These are phyloP conservation scores for Chytriomyces sp. DNA, from an alignment of 192 early-diverging fungal species.

Conservation along the genomic window DNA sequence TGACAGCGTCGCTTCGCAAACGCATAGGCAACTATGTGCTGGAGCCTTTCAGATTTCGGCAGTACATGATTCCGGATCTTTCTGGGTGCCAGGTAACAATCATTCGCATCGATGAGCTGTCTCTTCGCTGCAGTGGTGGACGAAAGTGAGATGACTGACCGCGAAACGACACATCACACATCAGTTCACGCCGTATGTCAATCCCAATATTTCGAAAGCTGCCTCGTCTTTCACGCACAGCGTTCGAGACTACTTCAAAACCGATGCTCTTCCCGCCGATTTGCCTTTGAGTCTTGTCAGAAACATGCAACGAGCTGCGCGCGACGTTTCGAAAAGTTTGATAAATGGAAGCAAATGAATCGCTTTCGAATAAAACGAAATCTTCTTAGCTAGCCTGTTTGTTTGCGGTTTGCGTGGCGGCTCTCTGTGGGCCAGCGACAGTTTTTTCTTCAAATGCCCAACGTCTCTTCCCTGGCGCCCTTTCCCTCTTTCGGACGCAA, in stretches of 20 bases:
- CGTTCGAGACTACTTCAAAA: conserved; percentile 46
- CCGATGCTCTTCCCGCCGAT: conserved; percentile 33
- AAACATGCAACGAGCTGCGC: conserved; percentile 28
- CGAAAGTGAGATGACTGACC: neutral
- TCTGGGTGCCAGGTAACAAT: conserved; percentile 31
- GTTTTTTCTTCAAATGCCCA: too few relatives aligned
- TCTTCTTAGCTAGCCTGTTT: too few relatives aligned
- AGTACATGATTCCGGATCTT: conserved; percentile 46
- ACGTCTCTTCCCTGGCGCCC: too few relatives aligned
- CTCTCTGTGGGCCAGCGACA: too few relatives aligned
- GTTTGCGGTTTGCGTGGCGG: too few relatives aligned
- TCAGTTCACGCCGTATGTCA: conserved; percentile 44
- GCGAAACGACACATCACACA: neutral
- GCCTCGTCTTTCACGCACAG: conserved; percentile 19
- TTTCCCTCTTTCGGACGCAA: too few relatives aligned
- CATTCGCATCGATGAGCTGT: neutral
- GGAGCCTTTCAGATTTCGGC: conserved; percentile 44
- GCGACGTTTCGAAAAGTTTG: neutral
- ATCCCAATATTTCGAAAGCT: conserved; percentile 31
- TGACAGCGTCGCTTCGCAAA: neutral
- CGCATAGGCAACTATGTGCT: conserved; percentile 41
- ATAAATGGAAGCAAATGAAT: neutral
- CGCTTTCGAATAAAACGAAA: neutral
- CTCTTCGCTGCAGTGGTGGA: neutral
- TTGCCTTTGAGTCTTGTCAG: conserved; percentile 6